Conservation (phyloP, 805 yeast species). For the Alloascoidea africana region DNA sequence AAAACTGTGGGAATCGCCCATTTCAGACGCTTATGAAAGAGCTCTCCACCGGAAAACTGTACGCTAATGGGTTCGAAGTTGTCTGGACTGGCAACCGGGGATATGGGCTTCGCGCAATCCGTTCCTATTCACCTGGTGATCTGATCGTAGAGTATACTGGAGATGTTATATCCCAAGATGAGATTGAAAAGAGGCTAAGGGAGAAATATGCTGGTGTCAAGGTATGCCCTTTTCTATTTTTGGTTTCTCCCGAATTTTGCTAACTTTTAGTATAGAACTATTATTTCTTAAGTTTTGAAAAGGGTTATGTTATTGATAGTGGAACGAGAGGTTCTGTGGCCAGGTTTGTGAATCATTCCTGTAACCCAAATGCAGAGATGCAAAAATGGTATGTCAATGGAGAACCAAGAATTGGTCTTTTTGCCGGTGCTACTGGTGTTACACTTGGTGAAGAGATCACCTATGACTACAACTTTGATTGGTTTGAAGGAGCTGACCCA, state of each 20-base stretch:
- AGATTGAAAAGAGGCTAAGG: constrained; percentile 22
- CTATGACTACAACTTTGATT: constrained; percentile 32
- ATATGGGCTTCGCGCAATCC: constrained; percentile 24
- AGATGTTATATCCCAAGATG: constrained; percentile 26
- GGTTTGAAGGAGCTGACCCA: constrained; percentile 26
- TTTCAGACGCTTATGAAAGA: constrained; percentile 13
- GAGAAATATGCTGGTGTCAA: constrained; percentile 18
- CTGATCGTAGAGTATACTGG: constrained; percentile 35
- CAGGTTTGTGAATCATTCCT: constrained; percentile 34
- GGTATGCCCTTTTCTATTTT: too few relatives aligned
- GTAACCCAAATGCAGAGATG: constrained; percentile 30
- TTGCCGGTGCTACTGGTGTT: constrained; percentile 24
- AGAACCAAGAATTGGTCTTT: constrained; percentile 27
- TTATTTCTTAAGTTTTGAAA: constrained; percentile 26
- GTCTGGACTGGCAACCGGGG: constrained; percentile 24
- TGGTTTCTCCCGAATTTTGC: too few relatives aligned
- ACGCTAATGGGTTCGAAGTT: constrained; percentile 16
- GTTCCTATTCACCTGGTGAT: constrained; percentile 21
- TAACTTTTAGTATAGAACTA: too few relatives aligned
- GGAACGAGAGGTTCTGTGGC: constrained; percentile 31
- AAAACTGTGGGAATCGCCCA: constrained; percentile 23
- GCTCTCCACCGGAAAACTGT: constrained; percentile 8
- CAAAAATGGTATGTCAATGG: constrained; percentile 32
- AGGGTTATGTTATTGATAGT: constrained; percentile 28
- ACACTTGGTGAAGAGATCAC: constrained; percentile 27